Conservation (phyloP, 2,329 filamentous ascomycete genomes). For the Talaromyces islandicus region DNA sequence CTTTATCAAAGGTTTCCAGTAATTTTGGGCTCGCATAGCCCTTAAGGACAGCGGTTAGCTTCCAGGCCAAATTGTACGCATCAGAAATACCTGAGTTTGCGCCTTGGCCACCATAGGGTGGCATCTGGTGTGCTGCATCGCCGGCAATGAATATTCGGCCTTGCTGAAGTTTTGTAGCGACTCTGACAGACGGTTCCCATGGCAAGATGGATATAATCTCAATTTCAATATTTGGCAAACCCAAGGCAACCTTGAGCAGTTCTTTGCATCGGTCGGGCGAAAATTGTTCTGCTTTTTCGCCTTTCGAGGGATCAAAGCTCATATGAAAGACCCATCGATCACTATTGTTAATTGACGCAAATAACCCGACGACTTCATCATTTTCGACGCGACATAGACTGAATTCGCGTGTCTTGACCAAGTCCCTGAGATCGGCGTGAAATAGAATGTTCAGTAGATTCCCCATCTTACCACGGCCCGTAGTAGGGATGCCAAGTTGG, state of each 20-base stretch:
- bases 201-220: constrained; percentile 6
- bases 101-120: constrained; percentile 15
- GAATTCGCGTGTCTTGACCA: constrained; percentile 5
- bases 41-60: constrained; percentile 43
- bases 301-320: constrained; percentile 2
- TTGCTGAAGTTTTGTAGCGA: constrained; percentile 7
- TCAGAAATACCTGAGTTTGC: constrained; percentile 47
- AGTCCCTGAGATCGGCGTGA: constrained; percentile 1
- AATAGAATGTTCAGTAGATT: constrained; percentile 10
- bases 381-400: constrained; percentile 5
- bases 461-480: constrained; percentile 5
- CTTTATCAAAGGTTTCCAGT: constrained; percentile 4
- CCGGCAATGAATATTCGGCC: constrained; percentile 15
- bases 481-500: constrained; percentile 1
- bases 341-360: constrained; percentile 9
- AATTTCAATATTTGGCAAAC: constrained; percentile 2
- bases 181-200: constrained; percentile 7
- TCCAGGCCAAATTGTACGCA: constrained; percentile 52
- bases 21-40: constrained; percentile 24
- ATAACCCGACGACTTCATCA: background rate
- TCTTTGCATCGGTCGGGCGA: constrained; percentile 2
- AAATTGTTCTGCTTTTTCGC: constrained; percentile 4
- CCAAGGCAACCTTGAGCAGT: constrained; percentile 2
- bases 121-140: constrained; percentile 15
- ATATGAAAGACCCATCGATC: constrained; percentile 10